Evolutionary conservation across 176 grass and related monocot genomes (phyloP).

Genomic region (Zizania latifolia): DNA sequence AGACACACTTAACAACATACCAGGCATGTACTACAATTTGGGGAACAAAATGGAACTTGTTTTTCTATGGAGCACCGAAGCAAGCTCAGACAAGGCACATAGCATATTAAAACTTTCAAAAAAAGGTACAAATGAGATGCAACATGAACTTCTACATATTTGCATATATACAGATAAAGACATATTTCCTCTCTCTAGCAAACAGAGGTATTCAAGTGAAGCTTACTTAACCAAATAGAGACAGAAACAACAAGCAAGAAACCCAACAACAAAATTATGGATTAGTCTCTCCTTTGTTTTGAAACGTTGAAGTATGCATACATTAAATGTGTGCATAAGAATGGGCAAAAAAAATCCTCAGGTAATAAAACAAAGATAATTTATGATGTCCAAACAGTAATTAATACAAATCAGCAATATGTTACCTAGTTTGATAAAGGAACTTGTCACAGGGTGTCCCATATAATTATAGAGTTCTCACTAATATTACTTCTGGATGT

Average conservation of each 20-base stretch:
- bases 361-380: neutral
- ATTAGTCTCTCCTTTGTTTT: neutral
- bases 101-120: neutral
- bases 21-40: neutral
- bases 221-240: neutral
- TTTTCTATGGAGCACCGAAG: neutral
- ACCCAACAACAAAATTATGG: neutral
- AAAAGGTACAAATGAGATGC: neutral
- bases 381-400: neutral
- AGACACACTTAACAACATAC: neutral
- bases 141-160: neutral
- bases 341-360: too few species aligned
- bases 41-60: neutral
- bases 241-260: neutral
- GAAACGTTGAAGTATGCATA: neutral
- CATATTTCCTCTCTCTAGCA: too few species aligned
- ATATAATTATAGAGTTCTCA: slow-evolving; percentile 85
- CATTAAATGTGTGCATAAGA: neutral
- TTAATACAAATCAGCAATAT: neutral
- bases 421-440: slow-evolving; percentile 89
- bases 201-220: too few species aligned
- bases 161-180: neutral
- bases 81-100: neutral
- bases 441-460: slow-evolving; percentile 72
- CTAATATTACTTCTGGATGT: slow-evolving; percentile 74